Evolutionary conservation across 1,284 basidiomycete genomes (phyloP), one percentile per base, ranked within the genome.

Genomic region (Heimioporus retisporus): DNA sequence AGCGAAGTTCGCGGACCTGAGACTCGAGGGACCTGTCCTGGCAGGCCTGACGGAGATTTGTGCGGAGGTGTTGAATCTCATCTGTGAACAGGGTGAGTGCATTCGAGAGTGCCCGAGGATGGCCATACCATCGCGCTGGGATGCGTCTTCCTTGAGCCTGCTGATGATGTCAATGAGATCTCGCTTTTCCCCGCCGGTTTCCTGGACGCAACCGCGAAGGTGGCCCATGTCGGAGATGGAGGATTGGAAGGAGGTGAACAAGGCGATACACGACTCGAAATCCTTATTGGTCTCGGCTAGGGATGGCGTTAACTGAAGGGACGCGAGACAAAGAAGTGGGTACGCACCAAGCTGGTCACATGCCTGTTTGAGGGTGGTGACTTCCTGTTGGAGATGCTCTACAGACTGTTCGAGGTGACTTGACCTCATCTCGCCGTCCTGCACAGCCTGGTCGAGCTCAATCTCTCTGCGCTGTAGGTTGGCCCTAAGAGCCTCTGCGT

Each of bases 121-220:
- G 31, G 68, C 11, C 79, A 61, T 62, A 92, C 90, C 91, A 72
- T 94, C 91, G 63, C 90, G 86, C 73, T 92, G 88, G 19, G 84
- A 73, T 58, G 83, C 81, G 69, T 95, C 93, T 70, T 92, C 88
- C 76, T 92, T 90, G 65, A 93, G 76, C 61, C 92, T 85, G 75
- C 89, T 93, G 15, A 95, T 87, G 31, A 93, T 90, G 50, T 84
- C 85, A 50, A 96, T 82, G 60, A 95, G 84, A 68, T 94, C 93
- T 40, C 93, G 87, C 77, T 95, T 95, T 81, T 95, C 94, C 56
- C 90, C 85, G 70, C 95, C 93, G 2, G 86, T 85, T 71, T 94
- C 90, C 8, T 93, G 90, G 6, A 92, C 81, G 48, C 87, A 86
- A 64, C 81, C 84, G 70, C 85, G 88, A 50, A 93, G 76, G 5